phyloP scores from a whole-genome alignment of 2,329 filamentous ascomycete species.

The Triangularia verruculosa region DNA sequence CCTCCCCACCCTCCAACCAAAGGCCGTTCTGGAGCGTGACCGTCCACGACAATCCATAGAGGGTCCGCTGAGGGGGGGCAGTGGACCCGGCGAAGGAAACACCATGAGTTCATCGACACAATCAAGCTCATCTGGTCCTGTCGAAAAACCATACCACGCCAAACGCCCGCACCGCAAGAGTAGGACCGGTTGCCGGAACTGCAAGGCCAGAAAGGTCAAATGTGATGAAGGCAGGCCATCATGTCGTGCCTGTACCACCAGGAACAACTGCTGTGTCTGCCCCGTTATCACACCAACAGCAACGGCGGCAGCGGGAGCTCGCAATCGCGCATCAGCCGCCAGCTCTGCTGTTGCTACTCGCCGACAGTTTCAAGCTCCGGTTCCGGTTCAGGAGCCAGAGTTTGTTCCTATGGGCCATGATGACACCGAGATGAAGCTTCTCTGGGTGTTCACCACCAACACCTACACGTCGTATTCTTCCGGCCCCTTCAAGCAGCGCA shows the following conservation, averaged over 20 bases:
- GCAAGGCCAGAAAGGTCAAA: conserved; percentile 53
- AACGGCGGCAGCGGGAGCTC: conserved; percentile 15
- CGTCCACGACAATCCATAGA: neutral
- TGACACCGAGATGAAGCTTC: conserved; percentile 49
- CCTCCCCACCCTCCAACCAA: neutral
- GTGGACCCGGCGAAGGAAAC: neutral
- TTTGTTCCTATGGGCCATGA: conserved; percentile 36
- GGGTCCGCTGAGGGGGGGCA: neutral
- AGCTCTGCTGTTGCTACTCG: neutral
- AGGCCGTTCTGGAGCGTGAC: neutral
- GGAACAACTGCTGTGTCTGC: conserved; percentile 50
- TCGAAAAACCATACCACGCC: conserved; percentile 36
- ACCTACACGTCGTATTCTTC: conserved; percentile 48
- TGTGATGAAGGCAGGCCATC: conserved; percentile 51
- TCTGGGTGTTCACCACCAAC: conserved; percentile 53
- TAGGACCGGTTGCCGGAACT: conserved; percentile 50
- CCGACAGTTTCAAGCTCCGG: neutral
- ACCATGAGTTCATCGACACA: neutral
- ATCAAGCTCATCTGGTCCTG: neutral
- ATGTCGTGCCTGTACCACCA: conserved; percentile 48
- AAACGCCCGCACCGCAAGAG: conserved; percentile 58
- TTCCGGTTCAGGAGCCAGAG: conserved; percentile 36
- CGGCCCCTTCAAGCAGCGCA: conserved; percentile 34
- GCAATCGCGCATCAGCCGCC: conserved; percentile 7
- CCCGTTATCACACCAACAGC: conserved; percentile 13